phyloP scores from a whole-genome alignment of 2,329 filamentous ascomycete genomes.

The Cylindrodendrum hubeiense region DNA sequence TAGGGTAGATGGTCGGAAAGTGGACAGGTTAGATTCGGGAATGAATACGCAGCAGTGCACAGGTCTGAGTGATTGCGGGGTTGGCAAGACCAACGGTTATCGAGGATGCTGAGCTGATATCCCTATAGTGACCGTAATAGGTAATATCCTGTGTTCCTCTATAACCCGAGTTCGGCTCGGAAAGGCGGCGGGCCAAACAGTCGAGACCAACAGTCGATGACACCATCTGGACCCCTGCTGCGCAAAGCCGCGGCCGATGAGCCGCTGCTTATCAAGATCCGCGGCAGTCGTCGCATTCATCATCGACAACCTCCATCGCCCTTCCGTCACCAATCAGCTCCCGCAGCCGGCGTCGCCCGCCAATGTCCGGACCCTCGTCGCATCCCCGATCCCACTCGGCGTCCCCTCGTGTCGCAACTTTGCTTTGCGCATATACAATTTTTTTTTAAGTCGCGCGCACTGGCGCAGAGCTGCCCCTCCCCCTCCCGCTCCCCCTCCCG shows the following conservation, averaged over 20 bases:
- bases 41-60: too few relatives aligned
- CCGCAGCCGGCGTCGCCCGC: neutral
- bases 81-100: too few relatives aligned
- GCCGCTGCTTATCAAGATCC: constrained; percentile 24
- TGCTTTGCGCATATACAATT: neutral
- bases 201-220: constrained; percentile 33
- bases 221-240: constrained; percentile 38
- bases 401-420: neutral
- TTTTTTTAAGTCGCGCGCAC: neutral
- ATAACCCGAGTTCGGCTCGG: neutral
- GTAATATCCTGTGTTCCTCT: too few relatives aligned
- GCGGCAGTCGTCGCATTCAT: constrained; percentile 3
- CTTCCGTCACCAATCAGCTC: neutral
- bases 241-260: constrained; percentile 2
- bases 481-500: constrained; percentile 5
- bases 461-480: constrained; percentile 4
- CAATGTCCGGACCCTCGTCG: neutral
- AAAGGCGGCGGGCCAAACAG: constrained; percentile 16
- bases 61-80: too few relatives aligned
- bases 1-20: neutral
- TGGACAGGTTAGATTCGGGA: neutral
- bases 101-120: too few relatives aligned
- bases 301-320: neutral
- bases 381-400: constrained; percentile 7
- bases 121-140: too few relatives aligned